phyloP scores from a whole-genome alignment of 2,329 filamentous ascomycete species.

The Penicillium paneum region DNA sequence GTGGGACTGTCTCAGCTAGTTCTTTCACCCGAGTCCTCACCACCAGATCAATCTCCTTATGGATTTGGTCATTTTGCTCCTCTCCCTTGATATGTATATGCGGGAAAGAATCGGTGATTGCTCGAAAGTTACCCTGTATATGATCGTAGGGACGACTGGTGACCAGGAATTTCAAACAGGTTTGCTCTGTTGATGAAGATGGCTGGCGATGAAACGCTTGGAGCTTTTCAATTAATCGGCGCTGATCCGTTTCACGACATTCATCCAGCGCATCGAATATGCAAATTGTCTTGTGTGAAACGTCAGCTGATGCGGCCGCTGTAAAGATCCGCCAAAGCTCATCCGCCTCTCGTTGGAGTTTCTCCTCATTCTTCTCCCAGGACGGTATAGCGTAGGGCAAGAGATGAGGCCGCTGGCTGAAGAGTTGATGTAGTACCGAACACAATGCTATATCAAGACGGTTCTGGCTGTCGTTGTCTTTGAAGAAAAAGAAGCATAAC shows the following conservation, averaged over 20 bases:
- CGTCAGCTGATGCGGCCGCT: slow-evolving; percentile 1
- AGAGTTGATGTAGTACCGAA: slow-evolving; percentile 40
- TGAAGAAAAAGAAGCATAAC: slow-evolving; percentile 42
- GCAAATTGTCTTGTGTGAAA: slow-evolving; percentile 9
- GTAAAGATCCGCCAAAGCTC: slow-evolving; percentile 18
- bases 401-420: slow-evolving; percentile 25
- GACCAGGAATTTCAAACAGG: slow-evolving; percentile 17
- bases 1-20: background rate
- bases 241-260: slow-evolving; percentile 4
- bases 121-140: slow-evolving; percentile 7
- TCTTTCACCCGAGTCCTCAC: slow-evolving; percentile 12
- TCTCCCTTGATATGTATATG: slow-evolving; percentile 14
- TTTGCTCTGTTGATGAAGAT: background rate
- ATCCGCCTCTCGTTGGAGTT: slow-evolving; percentile 11
- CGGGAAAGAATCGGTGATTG: slow-evolving; percentile 1
- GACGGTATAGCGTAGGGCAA: slow-evolving; percentile 20
- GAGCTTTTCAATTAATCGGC: slow-evolving; percentile 10
- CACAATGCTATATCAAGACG: slow-evolving; percentile 30
- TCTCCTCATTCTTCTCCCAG: slow-evolving; percentile 20
- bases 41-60: slow-evolving; percentile 13
- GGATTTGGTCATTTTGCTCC: slow-evolving; percentile 14
- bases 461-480: slow-evolving; percentile 37
- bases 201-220: background rate
- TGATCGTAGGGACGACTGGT: slow-evolving; percentile 20
- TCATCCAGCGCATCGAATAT: slow-evolving; percentile 13